Evolutionary conservation across 176 grass and related monocot genomes (phyloP).

Genomic region (Bonia amplexicaulis): DNA sequence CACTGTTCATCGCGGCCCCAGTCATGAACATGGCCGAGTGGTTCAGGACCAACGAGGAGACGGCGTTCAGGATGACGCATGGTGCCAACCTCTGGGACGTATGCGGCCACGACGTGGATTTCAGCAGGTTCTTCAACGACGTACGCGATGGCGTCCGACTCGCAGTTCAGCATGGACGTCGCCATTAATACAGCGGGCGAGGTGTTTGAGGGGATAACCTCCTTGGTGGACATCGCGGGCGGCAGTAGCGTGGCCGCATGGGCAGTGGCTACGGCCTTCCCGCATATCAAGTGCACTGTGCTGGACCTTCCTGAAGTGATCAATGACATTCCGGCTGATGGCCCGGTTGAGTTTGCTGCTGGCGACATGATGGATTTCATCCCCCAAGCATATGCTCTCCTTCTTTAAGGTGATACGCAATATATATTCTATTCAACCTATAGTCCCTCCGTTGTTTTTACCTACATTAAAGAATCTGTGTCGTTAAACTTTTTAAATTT

Average conservation of each 20-base stretch:
- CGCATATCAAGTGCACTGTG: conserved; percentile 34
- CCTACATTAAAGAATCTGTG: too few relatives aligned
- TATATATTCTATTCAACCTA: too few relatives aligned
- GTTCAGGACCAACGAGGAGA: background rate
- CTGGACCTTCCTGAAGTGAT: conserved; percentile 47
- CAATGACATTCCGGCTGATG: background rate
- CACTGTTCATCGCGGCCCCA: too few relatives aligned
- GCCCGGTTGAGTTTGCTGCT: background rate
- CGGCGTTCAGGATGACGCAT: background rate
- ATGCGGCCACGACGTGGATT: background rate
- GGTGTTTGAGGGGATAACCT: conserved; percentile 9
- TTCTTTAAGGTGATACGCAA: conserved; percentile 45
- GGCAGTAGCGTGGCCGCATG: conserved; percentile 4
- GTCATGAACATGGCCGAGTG: too few relatives aligned
- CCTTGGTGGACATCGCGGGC: conserved; percentile 43
- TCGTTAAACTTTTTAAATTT: too few relatives aligned
- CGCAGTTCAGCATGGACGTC: background rate
- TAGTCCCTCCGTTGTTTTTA: too few relatives aligned
- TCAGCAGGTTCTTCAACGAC: conserved; percentile 18
- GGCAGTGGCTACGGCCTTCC: conserved; percentile 23
- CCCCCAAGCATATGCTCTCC: conserved; percentile 15
- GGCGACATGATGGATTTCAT: conserved; percentile 31
- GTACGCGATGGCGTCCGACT: conserved; percentile 14
- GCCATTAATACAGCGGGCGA: background rate
- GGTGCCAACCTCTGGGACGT: background rate